phyloP scores from a whole-genome alignment of 2,329 filamentous ascomycete species.

The Cordyceps cicadae region DNA sequence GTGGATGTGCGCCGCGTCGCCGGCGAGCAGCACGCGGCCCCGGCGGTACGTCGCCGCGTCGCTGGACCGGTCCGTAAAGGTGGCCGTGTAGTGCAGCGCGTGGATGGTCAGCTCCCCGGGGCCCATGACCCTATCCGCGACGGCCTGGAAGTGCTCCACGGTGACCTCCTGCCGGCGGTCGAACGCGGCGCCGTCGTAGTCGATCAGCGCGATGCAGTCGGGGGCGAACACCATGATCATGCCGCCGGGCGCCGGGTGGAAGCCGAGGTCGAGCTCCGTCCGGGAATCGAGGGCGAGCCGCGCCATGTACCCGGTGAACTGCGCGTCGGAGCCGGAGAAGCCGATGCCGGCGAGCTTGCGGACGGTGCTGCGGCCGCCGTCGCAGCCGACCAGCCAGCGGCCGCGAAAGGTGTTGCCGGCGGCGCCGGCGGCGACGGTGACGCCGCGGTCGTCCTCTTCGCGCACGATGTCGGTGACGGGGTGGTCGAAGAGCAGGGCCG shows the following conservation, averaged over 20 bases:
- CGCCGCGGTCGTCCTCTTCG: constrained; percentile 17
- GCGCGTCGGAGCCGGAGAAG: constrained; percentile 28
- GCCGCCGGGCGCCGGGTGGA: constrained; percentile 14
- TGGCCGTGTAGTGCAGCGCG: constrained; percentile 17
- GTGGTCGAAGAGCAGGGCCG: constrained; percentile 20
- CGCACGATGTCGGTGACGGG: constrained; percentile 17
- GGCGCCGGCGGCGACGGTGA: constrained; percentile 17
- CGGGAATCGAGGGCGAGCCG: constrained; percentile 25
- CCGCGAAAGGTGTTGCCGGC: not conserved
- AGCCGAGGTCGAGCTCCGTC: constrained; percentile 21
- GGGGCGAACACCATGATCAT: constrained; percentile 22
- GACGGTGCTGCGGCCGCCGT: constrained; percentile 32
- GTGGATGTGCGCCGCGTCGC: constrained; percentile 43
- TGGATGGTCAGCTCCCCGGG: constrained; percentile 18
- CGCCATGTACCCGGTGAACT: constrained; percentile 27
- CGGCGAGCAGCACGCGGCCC: constrained; percentile 38
- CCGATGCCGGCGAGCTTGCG: constrained; percentile 29
- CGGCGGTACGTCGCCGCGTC: constrained; percentile 27
- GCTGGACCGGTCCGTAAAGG: constrained; percentile 20
- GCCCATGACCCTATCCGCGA: constrained; percentile 18
- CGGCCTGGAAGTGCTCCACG: constrained; percentile 17
- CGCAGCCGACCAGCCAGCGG: constrained; percentile 34
- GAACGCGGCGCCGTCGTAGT: constrained; percentile 17
- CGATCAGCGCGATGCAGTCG: constrained; percentile 16
- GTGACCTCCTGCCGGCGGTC: constrained; percentile 15